Conservation (phyloP, 805 yeast species). For the Lachancea sp. region DNA sequence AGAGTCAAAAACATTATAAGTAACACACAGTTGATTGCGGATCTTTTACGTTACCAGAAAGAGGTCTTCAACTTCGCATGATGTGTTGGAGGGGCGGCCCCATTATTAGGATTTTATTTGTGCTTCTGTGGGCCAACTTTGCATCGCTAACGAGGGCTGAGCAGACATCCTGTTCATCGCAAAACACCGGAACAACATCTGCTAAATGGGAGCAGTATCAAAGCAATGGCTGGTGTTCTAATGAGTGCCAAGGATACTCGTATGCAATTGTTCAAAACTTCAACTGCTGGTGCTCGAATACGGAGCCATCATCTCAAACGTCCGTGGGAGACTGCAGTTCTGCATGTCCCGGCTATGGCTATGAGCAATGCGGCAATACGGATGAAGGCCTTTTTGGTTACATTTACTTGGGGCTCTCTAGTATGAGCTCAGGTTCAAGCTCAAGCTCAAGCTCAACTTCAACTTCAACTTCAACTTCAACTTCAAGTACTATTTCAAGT, state of each 20-base stretch:
- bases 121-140: conserved; percentile 3
- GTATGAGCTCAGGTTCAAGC: conserved; percentile 3
- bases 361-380: conserved; percentile 24
- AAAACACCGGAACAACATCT: conserved; percentile 12
- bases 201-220: conserved; percentile 12
- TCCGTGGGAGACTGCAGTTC: conserved; percentile 17
- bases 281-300: conserved; percentile 27
- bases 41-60: not conserved
- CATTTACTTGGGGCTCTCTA: conserved; percentile 14
- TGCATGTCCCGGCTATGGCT: conserved; percentile 25
- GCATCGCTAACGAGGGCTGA: conserved; percentile 3
- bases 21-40: not conserved
- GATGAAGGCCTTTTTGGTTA: conserved; percentile 21
- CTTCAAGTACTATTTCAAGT: not conserved
- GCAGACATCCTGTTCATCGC: conserved; percentile 13
- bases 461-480: conserved; percentile 1
- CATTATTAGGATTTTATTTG: not conserved
- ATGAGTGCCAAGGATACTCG: conserved; percentile 17
- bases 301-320: conserved; percentile 14
- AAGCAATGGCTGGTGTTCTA: conserved; percentile 23
- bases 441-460: conserved; percentile 1
- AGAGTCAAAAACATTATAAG: not conserved
- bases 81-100: not conserved
- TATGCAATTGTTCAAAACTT: conserved; percentile 25
- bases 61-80: not conserved